phyloP scores from a whole-genome alignment of 2,329 filamentous ascomycete genomes.

The Trichoderma hamatum region DNA sequence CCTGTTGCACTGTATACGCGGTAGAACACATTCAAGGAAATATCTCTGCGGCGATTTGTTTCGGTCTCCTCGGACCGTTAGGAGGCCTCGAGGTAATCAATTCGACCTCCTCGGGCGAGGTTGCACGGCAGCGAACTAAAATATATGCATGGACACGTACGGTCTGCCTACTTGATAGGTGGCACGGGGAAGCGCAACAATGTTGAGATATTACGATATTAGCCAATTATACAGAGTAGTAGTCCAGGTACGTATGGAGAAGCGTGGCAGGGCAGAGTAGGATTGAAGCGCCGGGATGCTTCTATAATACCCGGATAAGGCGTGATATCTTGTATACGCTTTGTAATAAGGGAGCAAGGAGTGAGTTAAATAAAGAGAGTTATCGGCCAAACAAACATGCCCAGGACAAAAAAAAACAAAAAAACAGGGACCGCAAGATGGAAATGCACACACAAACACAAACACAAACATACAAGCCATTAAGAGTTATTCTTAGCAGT shows the following conservation, averaged over 20 bases:
- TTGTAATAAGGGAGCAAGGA: not conserved
- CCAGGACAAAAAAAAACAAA: no score
- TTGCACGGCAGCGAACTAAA: not conserved
- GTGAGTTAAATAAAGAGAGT: not conserved
- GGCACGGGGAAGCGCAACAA: not conserved
- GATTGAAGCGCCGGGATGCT: not conserved
- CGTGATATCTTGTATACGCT: not conserved
- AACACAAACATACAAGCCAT: no score
- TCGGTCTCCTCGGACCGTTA: not conserved
- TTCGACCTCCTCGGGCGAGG: not conserved
- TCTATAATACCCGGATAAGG: constrained; percentile 18
- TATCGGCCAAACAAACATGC: not conserved
- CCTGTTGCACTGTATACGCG: constrained; percentile 4
- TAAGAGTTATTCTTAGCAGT: no score
- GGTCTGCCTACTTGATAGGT: not conserved
- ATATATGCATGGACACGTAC: constrained; percentile 4
- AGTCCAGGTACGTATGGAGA: not conserved
- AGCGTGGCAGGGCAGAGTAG: constrained; percentile 15
- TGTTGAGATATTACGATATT: not conserved
- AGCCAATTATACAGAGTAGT: not conserved
- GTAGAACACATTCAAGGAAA: constrained; percentile 1
- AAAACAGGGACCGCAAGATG: no score
- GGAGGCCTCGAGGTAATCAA: not conserved
- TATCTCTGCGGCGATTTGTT: not conserved
- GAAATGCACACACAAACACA: no score